Percentiles rank a stretch among this genome's conserved stretches.
Evolutionary conservation across 2,329 filamentous ascomycete species (phyloP).

Genomic region (Fusarium brevicatenulatum): DNA sequence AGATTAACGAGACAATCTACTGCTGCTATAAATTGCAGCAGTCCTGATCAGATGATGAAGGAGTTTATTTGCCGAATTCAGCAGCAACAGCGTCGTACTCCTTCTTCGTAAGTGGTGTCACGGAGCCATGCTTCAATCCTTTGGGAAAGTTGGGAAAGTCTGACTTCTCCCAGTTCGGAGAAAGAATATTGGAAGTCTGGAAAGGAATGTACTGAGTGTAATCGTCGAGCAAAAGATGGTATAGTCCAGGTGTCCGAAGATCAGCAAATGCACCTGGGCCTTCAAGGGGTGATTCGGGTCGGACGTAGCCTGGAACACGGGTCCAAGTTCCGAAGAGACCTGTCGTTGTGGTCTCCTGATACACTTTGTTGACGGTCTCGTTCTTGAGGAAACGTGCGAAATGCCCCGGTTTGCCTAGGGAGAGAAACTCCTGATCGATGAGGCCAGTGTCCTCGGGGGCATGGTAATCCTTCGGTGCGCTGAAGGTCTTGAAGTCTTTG

Average conservation of each 20-base stretch:
- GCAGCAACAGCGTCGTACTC: slow-evolving; percentile 51
- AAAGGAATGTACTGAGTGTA: slow-evolving; percentile 58
- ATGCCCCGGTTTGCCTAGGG: slow-evolving; percentile 51
- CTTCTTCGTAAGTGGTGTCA: slow-evolving; percentile 55
- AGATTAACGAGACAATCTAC: not conserved
- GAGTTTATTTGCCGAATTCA: slow-evolving; percentile 9
- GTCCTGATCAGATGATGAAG: no score
- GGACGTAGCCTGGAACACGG: slow-evolving; percentile 50
- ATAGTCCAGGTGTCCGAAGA: slow-evolving; percentile 47
- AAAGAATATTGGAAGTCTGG: slow-evolving; percentile 52
- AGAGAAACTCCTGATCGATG: slow-evolving; percentile 61
- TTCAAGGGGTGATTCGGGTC: slow-evolving; percentile 47
- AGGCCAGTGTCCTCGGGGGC: slow-evolving; percentile 53
- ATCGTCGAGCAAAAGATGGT: slow-evolving; percentile 57
- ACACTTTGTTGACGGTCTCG: slow-evolving; percentile 59
- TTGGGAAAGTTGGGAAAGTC: slow-evolving; percentile 52
- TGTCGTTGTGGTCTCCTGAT: slow-evolving; percentile 55
- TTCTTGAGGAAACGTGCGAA: slow-evolving; percentile 63
- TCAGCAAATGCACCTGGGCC: slow-evolving; percentile 53
- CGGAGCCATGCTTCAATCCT: slow-evolving; percentile 59
- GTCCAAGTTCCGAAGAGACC: slow-evolving; percentile 62
- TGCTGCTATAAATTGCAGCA: not conserved
- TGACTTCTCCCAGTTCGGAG: slow-evolving; percentile 46
- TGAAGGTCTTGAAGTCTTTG: slow-evolving; percentile 61
- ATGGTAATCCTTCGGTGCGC: slow-evolving; percentile 56